Base-by-base conservation (phyloP, 441 rosid species). In the Capsella rubella region DNA sequence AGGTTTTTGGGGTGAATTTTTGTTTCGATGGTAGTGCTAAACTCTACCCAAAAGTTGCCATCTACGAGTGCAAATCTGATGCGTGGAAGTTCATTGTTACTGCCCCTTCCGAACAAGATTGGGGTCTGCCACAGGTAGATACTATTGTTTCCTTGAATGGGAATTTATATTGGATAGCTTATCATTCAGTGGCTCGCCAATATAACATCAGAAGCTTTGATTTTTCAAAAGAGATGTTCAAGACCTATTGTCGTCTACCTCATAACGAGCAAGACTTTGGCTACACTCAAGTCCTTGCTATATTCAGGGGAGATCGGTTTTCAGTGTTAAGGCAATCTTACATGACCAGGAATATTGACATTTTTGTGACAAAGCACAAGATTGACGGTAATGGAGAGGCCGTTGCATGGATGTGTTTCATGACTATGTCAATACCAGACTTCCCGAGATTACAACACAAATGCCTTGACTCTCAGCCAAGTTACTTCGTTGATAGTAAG, bases 271-370 rank as follows among this genome's bases (percentile, higher is more conserved):
- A 35, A 35, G 40, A 35, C 3, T 28, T 2, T 1, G 9, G 11
- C 15, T n/a, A 1, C 28, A 53, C 16, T 15, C 16, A 11, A 52
- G 11, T 12, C 53, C 72, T 67, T 10, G 63, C 31, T 15, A 42
- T 54, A 42, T 54, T 54, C 43, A 67, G 8, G 43, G 72, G 72
- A 67, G 72, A 67, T 67, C 16, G 72, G 3, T 11, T 67, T 28
- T 67, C 72, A 2, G 5, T 67, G 72, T 67, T 67, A 54, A 42
- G n/a, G 63, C 53, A 67, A 4, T 67, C 53, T 11, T 4, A 11
- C 5, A 4, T 28, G 52, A 45, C 16, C 4, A 42, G 9, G 14
- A 29, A 67, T 61, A 25, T 53, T 40, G 71, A 53, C 28, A 67
- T 67, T 53, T 25, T 53, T 1, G 71, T 67, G 39, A 28, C 72